phyloP scores from a whole-genome alignment of 805 yeast genomes.

The Lachancea nothofagi region DNA sequence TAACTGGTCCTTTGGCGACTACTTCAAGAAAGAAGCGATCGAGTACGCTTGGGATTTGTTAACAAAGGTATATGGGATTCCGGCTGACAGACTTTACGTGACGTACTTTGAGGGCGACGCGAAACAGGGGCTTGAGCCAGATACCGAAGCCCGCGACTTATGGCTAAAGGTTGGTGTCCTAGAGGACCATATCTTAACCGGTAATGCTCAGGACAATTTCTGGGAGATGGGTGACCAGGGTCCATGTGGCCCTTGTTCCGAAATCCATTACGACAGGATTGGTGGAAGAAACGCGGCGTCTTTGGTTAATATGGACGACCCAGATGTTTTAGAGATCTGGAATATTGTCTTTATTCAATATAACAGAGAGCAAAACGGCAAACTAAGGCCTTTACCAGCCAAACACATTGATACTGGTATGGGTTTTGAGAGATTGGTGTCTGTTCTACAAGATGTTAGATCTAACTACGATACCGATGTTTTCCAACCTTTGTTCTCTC shows the following conservation, averaged over 20 bases:
- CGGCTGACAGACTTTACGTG: constrained; percentile 77
- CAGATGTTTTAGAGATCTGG: constrained; percentile 97
- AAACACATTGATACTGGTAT: constrained; percentile 97
- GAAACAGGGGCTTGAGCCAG: constrained; percentile 78
- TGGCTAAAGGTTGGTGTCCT: constrained; percentile 88
- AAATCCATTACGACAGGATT: constrained; percentile 94
- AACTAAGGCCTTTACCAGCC: constrained; percentile 79
- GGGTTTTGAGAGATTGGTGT: constrained; percentile 97
- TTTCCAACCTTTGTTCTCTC: constrained; percentile 78
- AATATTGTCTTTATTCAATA: constrained; percentile 94
- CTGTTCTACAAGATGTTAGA: constrained; percentile 81
- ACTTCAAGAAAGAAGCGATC: constrained; percentile 93
- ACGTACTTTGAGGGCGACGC: constrained; percentile 95
- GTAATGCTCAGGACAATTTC: constrained; percentile 84
- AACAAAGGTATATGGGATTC: constrained; percentile 77
- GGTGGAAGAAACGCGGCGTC: constrained; percentile 95
- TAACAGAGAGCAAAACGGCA: constrained; percentile 86
- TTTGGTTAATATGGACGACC: constrained; percentile 94
- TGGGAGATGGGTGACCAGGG: constrained; percentile 99
- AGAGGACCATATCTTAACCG: constrained; percentile 90
- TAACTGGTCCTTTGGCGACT: constrained; percentile 99
- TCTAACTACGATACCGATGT: constrained; percentile 98
- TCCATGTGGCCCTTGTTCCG: constrained; percentile 99
- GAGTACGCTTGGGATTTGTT: constrained; percentile 85
- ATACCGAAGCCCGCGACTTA: constrained; percentile 81